Conservation (phyloP, 2,329 filamentous ascomycete genomes). For the Penicillium sp. region DNA sequence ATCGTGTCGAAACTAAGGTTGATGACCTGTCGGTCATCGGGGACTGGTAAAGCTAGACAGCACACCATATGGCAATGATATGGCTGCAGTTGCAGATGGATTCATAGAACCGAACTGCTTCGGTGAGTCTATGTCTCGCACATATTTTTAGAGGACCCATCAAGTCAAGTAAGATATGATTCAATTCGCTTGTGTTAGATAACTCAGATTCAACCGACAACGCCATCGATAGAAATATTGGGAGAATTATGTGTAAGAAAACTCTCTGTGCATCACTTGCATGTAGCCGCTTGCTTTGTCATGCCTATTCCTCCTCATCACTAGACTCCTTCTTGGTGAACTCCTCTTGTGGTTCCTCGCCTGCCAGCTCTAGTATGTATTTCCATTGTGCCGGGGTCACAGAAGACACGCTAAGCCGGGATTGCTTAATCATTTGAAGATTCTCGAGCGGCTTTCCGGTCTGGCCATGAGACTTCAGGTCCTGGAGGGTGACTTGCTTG, state of each 20-base stretch:
- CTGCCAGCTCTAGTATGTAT: slow-evolving; percentile 40
- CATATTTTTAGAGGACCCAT: not conserved
- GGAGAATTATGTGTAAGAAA: not conserved
- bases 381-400: slow-evolving; percentile 43
- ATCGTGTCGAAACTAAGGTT: not conserved
- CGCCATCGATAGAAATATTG: slow-evolving; percentile 1
- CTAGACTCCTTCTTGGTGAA: slow-evolving; percentile 4
- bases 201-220: slow-evolving; percentile 2
- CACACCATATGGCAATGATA: too few species aligned
- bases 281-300: not conserved
- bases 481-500: slow-evolving; percentile 59
- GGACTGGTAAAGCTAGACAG: not conserved
- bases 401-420: slow-evolving; percentile 64
- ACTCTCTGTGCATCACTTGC: not conserved
- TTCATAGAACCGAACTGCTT: not conserved
- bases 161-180: not conserved
- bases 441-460: slow-evolving; percentile 52
- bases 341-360: slow-evolving; percentile 23
- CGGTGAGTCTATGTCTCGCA: not conserved
- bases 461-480: slow-evolving; percentile 58
- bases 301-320: not conserved
- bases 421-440: slow-evolving; percentile 76
- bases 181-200: slow-evolving; percentile 5
- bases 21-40: too few species aligned
- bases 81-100: not conserved